A percentile compares a stretch with the other conserved stretches of the same genome.
phyloP scores from a whole-genome alignment of 371 early-diverging fungal species.

The Mortierella sp. region DNA sequence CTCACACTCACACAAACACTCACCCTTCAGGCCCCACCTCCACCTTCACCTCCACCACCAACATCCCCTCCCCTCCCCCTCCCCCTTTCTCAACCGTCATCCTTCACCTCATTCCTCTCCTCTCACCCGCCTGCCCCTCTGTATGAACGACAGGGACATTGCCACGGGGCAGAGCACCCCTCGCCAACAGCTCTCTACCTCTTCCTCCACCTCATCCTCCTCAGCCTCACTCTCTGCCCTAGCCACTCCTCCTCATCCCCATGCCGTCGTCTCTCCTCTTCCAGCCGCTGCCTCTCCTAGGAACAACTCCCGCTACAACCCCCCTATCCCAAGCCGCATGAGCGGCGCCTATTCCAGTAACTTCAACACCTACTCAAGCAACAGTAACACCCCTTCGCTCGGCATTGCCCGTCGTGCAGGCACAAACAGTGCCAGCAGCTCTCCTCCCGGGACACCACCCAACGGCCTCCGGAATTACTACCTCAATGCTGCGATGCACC shows the following conservation, averaged over 20 bases:
- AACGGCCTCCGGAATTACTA: conserved; percentile 47
- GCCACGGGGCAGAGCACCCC: conserved; percentile 4
- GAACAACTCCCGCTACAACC: conserved; percentile 29
- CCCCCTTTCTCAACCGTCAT: conserved; percentile 5
- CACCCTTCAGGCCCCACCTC: neutral
- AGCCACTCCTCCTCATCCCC: neutral
- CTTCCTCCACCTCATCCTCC: neutral
- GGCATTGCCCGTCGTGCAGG: conserved; percentile 20
- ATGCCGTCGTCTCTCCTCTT: neutral
- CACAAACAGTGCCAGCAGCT: conserved; percentile 32
- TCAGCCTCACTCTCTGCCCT: neutral
- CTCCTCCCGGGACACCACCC: conserved; percentile 47
- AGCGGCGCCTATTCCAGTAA: conserved; percentile 38
- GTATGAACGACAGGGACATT: conserved; percentile 1
- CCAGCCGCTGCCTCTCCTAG: neutral
- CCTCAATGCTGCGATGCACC: conserved; percentile 37
- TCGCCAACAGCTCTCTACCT: neutral
- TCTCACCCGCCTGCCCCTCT: conserved; percentile 16
- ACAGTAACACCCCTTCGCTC: conserved; percentile 6
- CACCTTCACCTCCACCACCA: conserved; percentile 8
- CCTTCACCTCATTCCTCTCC: conserved; percentile 10
- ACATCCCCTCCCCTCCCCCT: conserved; percentile 8
- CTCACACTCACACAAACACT: neutral
- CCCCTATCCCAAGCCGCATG: conserved; percentile 51
- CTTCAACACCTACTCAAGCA: conserved; percentile 21